These are phyloP conservation scores for Mollisiaceae sp. DNA, from an alignment of 2,329 filamentous ascomycete species.

Conservation along the genomic window DNA sequence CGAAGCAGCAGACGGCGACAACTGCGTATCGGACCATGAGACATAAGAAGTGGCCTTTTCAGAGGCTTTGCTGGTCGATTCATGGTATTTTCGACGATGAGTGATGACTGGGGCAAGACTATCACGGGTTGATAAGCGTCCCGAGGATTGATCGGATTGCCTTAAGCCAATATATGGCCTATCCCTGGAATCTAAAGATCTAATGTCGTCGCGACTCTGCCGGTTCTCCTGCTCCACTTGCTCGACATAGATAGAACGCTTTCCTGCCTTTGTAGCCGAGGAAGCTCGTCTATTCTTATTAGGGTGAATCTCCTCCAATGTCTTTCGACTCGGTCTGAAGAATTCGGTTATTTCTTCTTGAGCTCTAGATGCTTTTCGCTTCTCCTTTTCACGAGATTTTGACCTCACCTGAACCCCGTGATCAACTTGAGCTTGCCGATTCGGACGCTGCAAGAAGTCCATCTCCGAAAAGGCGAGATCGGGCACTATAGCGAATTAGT, in stretches of 20 bases:
- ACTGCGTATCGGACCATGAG: constrained; percentile 39
- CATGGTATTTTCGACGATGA: constrained; percentile 6
- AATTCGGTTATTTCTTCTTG: constrained; percentile 40
- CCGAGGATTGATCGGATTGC: constrained; percentile 2
- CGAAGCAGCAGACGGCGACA: constrained; percentile 22
- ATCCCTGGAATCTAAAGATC: not conserved
- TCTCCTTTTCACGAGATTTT: constrained; percentile 37
- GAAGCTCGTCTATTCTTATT: constrained; percentile 16
- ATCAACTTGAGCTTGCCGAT: constrained; percentile 27
- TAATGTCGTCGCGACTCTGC: not conserved
- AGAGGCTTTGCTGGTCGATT: constrained; percentile 15
- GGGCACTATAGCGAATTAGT: constrained; percentile 47
- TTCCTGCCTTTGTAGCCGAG: constrained; percentile 10
- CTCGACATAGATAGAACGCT: constrained; percentile 15
- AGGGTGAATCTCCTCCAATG: constrained; percentile 21
- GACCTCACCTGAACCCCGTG: constrained; percentile 39
- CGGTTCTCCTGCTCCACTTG: constrained; percentile 14
- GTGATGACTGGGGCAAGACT: not conserved
- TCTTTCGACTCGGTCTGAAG: constrained; percentile 34
- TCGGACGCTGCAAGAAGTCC: constrained; percentile 48
- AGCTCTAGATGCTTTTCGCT: constrained; percentile 26
- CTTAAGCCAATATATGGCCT: constrained; percentile 8
- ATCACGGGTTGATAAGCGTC: not conserved
- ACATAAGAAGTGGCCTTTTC: constrained; percentile 30
- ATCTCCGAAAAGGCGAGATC: constrained; percentile 60